Conservation (phyloP, 768 basidiomycete species). For the Tulasnella sp. region DNA sequence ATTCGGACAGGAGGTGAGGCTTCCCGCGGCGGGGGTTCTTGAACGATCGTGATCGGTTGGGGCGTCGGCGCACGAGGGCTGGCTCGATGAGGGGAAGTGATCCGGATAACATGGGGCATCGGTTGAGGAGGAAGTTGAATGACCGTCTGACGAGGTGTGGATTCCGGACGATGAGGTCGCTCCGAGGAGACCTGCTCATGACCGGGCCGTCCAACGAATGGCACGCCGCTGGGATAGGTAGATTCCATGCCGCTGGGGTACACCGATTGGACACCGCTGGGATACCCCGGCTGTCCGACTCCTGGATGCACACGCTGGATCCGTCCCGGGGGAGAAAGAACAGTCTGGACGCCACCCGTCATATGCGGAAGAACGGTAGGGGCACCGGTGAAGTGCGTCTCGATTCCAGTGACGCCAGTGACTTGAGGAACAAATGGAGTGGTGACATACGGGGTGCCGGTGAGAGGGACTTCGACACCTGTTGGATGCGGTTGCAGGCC, state of each 20-base stretch:
- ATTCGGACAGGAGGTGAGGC: too few relatives aligned
- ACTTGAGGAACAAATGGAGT: too few relatives aligned
- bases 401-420: too few relatives aligned
- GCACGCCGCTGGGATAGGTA: neutral
- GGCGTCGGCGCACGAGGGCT: neutral
- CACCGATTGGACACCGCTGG: neutral
- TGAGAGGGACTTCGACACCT: neutral
- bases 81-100: neutral
- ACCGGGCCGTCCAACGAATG: neutral
- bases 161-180: too few relatives aligned
- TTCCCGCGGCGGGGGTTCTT: neutral
- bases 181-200: neutral
- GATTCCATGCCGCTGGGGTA: neutral
- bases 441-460: neutral
- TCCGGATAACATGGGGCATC: constrained; percentile 18
- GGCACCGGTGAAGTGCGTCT: neutral
- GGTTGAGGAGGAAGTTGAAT: constrained; percentile 9
- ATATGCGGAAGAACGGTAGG: neutral
- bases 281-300: neutral
- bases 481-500: too few relatives aligned
- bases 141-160: neutral
- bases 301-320: neutral
- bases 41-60: neutral
- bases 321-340: too few relatives aligned
- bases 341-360: too few relatives aligned